phyloP scores from a whole-genome alignment of 768 basidiomycete species.

The Russula foetens region DNA sequence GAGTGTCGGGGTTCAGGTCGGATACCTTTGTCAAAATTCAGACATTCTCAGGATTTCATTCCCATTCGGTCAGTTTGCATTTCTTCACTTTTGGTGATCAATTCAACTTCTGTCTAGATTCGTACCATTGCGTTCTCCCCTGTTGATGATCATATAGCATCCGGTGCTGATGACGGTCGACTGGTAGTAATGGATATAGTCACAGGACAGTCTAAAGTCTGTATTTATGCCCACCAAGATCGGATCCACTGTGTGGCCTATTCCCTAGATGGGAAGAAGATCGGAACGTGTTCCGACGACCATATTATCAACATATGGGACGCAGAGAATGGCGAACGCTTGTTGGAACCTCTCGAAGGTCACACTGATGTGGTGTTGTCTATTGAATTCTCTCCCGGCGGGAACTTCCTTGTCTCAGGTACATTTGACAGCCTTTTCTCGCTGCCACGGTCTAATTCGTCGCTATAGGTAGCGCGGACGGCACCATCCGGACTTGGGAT shows the following conservation, averaged over 20 bases:
- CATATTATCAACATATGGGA: constrained; percentile 14
- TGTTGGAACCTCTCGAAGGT: background rate
- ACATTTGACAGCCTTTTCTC: background rate
- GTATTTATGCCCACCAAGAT: background rate
- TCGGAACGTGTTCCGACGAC: constrained; percentile 18
- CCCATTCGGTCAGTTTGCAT: constrained; percentile 1
- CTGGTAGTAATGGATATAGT: background rate
- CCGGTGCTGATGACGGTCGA: constrained; percentile 4
- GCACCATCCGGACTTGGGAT: constrained; percentile 2
- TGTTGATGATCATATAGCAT: background rate
- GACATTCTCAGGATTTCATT: background rate
- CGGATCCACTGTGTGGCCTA: constrained; percentile 14
- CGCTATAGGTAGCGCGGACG: constrained; percentile 4
- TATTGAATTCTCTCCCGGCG: background rate
- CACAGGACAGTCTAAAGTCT: background rate
- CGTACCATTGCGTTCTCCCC: background rate
- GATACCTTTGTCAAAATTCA: background rate
- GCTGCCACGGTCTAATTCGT: background rate
- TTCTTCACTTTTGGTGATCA: too few species aligned
- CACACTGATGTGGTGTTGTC: background rate
- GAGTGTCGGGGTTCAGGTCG: background rate
- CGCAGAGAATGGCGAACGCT: background rate
- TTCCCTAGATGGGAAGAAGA: constrained; percentile 13
- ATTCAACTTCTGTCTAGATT: background rate
- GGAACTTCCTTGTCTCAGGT: constrained; percentile 7